Percentiles rank a stretch among this genome's conserved stretches.
phyloP scores from a whole-genome alignment of 2,329 filamentous ascomycete species.

The Phialophora verrucosa region DNA sequence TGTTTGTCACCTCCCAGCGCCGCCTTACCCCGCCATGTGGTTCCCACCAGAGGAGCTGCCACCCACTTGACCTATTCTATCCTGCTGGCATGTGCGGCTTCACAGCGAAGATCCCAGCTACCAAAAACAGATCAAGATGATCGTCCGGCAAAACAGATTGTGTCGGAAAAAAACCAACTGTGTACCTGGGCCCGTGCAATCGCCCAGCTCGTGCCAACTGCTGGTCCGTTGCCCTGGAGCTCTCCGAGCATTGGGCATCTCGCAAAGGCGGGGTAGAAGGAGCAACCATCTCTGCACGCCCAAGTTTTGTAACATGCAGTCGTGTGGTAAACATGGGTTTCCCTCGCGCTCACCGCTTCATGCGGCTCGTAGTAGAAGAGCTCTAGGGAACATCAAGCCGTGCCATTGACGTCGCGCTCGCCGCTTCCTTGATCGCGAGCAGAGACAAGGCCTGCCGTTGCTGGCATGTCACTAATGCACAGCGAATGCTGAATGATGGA shows the following conservation, averaged over 20 bases:
- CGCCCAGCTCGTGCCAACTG: neutral
- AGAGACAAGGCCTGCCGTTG: neutral
- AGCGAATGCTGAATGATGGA: slow-evolving; percentile 22
- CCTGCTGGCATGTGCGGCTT: slow-evolving; percentile 8
- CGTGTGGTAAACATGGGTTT: neutral
- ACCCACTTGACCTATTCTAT: neutral
- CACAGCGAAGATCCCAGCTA: neutral
- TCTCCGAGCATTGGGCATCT: neutral
- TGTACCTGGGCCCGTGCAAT: neutral
- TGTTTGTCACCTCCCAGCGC: neutral
- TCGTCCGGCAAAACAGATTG: slow-evolving; percentile 1
- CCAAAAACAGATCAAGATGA: neutral
- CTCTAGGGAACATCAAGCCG: neutral
- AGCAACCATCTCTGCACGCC: neutral
- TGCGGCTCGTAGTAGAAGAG: neutral
- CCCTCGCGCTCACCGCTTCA: slow-evolving; percentile 2
- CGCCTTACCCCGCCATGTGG: slow-evolving; percentile 10
- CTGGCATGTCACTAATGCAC: slow-evolving; percentile 21
- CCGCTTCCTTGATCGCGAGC: neutral
- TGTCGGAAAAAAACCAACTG: neutral
- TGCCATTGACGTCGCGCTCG: neutral
- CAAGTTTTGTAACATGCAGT: neutral
- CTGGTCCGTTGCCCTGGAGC: neutral
- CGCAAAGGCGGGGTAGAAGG: neutral
- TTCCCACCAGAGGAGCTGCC: neutral